phyloP scores from a whole-genome alignment of 1,139 yeast species.

The Debaryomyces singareniensis region DNA sequence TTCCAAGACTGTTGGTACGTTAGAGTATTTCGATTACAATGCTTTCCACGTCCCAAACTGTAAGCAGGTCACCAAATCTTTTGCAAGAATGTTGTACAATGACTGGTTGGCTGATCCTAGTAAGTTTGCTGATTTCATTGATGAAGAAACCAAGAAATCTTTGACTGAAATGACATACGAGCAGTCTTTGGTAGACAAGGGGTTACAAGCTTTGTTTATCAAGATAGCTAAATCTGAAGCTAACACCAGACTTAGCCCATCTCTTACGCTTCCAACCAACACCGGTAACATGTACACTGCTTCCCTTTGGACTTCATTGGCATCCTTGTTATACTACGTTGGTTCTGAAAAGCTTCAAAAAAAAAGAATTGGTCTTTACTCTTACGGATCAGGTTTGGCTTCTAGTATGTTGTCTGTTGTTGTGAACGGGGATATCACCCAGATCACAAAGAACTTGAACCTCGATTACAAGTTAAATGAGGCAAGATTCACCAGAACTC shows the following conservation, averaged over 20 bases:
- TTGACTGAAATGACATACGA: slow-evolving; percentile 65
- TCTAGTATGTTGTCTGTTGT: slow-evolving; percentile 77
- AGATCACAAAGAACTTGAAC: slow-evolving; percentile 60
- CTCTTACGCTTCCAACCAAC: slow-evolving; percentile 85
- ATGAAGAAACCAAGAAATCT: slow-evolving; percentile 49
- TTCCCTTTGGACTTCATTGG: slow-evolving; percentile 81
- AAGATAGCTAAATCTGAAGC: slow-evolving; percentile 68
- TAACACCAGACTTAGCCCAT: slow-evolving; percentile 69
- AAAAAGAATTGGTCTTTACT: slow-evolving; percentile 87
- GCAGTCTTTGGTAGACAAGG: slow-evolving; percentile 70
- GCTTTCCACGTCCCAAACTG: slow-evolving; percentile 99
- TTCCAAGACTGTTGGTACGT: slow-evolving; percentile 53
- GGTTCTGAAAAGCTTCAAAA: slow-evolving; percentile 69
- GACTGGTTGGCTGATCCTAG: slow-evolving; percentile 72
- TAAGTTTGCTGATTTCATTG: slow-evolving; percentile 43
- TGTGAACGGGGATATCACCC: slow-evolving; percentile 74
- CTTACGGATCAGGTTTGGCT: slow-evolving; percentile 98
- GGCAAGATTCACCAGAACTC: slow-evolving; percentile 62
- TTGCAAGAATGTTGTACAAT: slow-evolving; percentile 85
- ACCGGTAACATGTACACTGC: slow-evolving; percentile 99
- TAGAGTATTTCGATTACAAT: slow-evolving; percentile 79
- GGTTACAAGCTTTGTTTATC: slow-evolving; percentile 80
- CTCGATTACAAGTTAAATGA: slow-evolving; percentile 61
- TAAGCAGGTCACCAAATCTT: slow-evolving; percentile 88
- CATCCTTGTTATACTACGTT: slow-evolving; percentile 72